Evolutionary conservation across 805 yeast species (phyloP), one percentile per base, ranked within the genome.

Genomic region (Candida koratica): DNA sequence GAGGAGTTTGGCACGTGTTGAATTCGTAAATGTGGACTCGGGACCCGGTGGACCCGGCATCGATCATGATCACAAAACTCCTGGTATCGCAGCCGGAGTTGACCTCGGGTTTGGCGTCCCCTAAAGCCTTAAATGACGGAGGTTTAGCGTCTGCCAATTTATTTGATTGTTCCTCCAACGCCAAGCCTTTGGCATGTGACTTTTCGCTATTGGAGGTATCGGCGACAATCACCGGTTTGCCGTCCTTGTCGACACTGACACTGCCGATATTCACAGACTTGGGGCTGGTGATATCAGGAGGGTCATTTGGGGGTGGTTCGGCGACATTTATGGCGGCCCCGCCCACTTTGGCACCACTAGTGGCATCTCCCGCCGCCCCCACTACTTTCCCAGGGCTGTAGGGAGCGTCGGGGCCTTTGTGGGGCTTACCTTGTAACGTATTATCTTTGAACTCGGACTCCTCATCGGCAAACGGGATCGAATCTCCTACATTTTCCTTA

Each of bases 1-100:
- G 97, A 38, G 95, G 90, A 25, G 84, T 76, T 32, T 69, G 70
- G 56, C 97, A 89, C 38, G 86, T 79, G 64, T 87, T 85, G 65
- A 93, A 93, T 50, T 84, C 79, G 63, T 94, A 93, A 32, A 93
- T 81, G 60, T 94, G 99, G 25, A 93, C 84, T 59, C 98, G 80
- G 11, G 97, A 88, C 20, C 98, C 98, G 11, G 95, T 83, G 1
- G 97, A 89, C 6, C 98, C 99, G 6, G 98, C 98, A 67, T 93
- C 99, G 38, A 93, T 70, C 96, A 93, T 88, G 16, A 93, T 75
- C 19, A 89, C 97, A 49, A 73, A 90, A 53, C 84, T 83, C 23
- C 75, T 61, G 30, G 64, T 58, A 15, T 58, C 47, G 38, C 69
- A 64, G 10, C 34, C 19, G 11, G 25, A 28, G 26, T 19, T 38